These are phyloP conservation scores for Aspergillus haitiensis DNA, from an alignment of 495 filamentous ascomycete species.

Conservation along the genomic window DNA sequence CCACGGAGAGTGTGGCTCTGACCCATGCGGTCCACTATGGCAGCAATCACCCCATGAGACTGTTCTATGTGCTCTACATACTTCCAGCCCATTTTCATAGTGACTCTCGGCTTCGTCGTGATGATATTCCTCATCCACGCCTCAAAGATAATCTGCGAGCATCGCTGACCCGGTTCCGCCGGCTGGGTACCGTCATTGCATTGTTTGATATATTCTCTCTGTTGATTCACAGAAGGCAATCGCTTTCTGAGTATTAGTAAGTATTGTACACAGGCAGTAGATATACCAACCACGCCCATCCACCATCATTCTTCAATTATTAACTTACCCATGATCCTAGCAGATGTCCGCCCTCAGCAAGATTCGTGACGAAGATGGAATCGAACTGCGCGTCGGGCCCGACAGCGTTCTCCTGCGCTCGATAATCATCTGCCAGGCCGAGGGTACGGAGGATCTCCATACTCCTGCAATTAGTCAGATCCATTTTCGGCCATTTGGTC, in stretches of 20 bases:
- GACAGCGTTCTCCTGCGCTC: neutral
- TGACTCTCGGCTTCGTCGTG: slow-evolving; percentile 9
- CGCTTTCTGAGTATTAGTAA: neutral
- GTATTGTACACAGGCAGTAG: neutral
- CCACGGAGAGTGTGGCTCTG: slow-evolving; percentile 15
- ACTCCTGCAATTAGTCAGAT: slow-evolving; percentile 31
- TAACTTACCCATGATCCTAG: slow-evolving; percentile 3
- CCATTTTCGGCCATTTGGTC: slow-evolving; percentile 37
- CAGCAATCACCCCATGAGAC: slow-evolving; percentile 16
- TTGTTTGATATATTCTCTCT: slow-evolving; percentile 9
- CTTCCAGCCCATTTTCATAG: slow-evolving; percentile 17
- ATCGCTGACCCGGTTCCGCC: slow-evolving; percentile 22
- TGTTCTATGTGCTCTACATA: slow-evolving; percentile 21
- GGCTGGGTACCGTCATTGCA: slow-evolving; percentile 20
- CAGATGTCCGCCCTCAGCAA: slow-evolving; percentile 2
- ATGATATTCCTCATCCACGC: slow-evolving; percentile 20
- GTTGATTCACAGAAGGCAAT: slow-evolving; percentile 9
- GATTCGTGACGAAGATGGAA: slow-evolving; percentile 1
- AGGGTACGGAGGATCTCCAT: slow-evolving; percentile 36
- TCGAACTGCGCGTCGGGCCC: neutral
- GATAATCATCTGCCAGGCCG: slow-evolving; percentile 31
- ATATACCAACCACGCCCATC: neutral
- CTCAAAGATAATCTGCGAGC: slow-evolving; percentile 28
- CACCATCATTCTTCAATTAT: neutral
- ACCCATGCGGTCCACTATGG: slow-evolving; percentile 15